Base-by-base conservation (phyloP, 495 filamentous ascomycete genomes). In the Hypoxylon rickii region DNA sequence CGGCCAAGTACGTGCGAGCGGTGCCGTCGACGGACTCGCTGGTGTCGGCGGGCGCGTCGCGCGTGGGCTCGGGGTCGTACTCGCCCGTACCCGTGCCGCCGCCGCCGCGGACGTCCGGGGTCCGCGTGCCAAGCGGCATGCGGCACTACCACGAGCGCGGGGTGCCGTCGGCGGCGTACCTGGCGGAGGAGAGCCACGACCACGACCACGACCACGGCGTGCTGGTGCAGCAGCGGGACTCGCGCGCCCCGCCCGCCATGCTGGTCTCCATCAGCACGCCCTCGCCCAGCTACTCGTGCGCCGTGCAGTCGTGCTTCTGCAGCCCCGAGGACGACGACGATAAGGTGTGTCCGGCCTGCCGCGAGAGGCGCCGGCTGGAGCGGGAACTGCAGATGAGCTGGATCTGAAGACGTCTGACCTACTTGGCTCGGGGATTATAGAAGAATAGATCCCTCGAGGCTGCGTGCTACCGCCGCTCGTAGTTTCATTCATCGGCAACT, bases 221-320 rank as follows among this genome's bases (percentile, higher is more conserved):
- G n/a, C n/a, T n/a, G 17, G 21, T 31, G 17, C 19, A 34, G 13
- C 24, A 4, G 17, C 12, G 12, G 18, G 18, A 13, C 5, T 8
- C 17, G 7, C 12, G 15, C 2, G 1, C 40, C 7, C 17, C 31
- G 7, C 7, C 29, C 11, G 22, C 21, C 5, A 21, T 42, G 43
- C 48, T 62, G 1, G 47, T 62, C 15, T 56, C 52, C 2, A 34
- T 62, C n/a, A 51, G 38, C 18, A 44, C 52, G 1, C 52, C 52
- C 2, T 56, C 58, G n/a, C 52, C 58, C 1, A 20, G 13, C 6
- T 52, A 51, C 22, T 53, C 53, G 0, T 57, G 38, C 33, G 58
- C 58, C 5, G 47, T 55, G 2, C 58, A 62, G 22, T 46, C 47
- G 10, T 62, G 58, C 21, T 62, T 45, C 19, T 62, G 58, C 45